phyloP scores from a whole-genome alignment of 164 flowering plant genomes.

The Stephania japonica region DNA sequence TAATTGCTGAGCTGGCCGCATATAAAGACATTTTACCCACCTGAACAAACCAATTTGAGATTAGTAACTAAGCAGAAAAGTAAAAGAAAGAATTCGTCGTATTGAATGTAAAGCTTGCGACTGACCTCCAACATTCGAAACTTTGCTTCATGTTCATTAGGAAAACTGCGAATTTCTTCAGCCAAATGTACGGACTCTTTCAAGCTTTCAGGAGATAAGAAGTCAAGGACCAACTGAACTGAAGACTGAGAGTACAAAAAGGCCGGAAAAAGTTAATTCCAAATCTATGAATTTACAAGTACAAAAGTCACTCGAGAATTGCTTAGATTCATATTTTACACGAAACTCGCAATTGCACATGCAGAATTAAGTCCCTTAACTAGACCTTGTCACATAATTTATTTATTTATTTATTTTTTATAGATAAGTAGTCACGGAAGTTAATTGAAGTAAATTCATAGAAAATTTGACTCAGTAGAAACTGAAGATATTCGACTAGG shows the following conservation, averaged over 20 bases:
- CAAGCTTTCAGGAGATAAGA: constrained; percentile 88
- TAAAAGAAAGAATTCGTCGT: constrained; percentile 6
- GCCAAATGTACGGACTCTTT: constrained; percentile 60
- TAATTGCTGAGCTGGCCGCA: constrained; percentile 92
- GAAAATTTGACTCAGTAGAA: too few species aligned
- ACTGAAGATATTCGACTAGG: too few species aligned
- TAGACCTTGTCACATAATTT: too few species aligned
- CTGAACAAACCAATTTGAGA: constrained; percentile 34
- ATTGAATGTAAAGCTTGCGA: constrained; percentile 5
- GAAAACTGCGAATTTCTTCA: constrained; percentile 80
- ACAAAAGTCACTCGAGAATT: too few species aligned
- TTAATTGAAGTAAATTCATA: too few species aligned
- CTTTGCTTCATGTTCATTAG: constrained; percentile 79
- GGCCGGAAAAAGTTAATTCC: neutral
- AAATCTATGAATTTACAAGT: neutral
- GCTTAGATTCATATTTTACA: neutral
- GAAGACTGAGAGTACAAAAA: constrained; percentile 53
- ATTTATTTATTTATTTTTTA: too few species aligned
- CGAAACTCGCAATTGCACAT: neutral
- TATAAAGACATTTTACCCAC: constrained; percentile 88
- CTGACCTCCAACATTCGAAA: constrained; percentile 77
- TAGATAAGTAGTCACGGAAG: too few species aligned
- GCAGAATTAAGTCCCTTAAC: neutral
- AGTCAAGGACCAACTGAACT: constrained; percentile 81
- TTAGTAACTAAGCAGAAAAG: neutral